Conservation (phyloP, 2,329 filamentous ascomycete species). For the Pseudocercospora cruenta region DNA sequence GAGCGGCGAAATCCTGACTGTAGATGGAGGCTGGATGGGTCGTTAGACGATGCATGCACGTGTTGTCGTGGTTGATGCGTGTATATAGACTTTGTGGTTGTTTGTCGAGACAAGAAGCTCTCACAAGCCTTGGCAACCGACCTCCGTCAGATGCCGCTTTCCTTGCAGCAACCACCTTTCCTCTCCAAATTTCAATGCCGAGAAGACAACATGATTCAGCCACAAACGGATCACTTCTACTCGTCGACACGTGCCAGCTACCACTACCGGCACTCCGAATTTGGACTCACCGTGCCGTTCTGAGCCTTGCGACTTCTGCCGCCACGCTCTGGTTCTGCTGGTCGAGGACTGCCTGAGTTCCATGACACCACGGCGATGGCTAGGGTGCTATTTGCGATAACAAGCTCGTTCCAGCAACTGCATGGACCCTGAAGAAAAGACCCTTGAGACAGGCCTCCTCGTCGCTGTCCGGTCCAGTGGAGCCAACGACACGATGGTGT, state of each 20-base stretch:
- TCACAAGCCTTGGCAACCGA: background rate
- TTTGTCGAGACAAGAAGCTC: background rate
- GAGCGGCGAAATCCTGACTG: constrained; percentile 77
- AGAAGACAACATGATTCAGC: background rate
- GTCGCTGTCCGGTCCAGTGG: background rate
- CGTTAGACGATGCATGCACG: constrained; percentile 53
- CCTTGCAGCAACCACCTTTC: background rate
- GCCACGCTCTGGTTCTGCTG: background rate
- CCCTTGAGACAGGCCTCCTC: background rate
- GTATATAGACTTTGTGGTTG: background rate
- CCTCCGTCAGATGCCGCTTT: background rate
- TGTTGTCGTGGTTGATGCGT: background rate
- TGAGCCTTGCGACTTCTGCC: background rate
- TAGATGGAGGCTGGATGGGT: constrained; percentile 92
- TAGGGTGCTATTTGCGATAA: background rate
- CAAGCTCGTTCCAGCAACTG: background rate
- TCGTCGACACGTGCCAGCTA: background rate
- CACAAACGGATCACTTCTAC: background rate
- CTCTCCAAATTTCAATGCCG: background rate
- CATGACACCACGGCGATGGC: background rate
- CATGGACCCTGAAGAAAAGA: constrained; percentile 2
- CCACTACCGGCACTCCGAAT: background rate
- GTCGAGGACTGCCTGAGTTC: background rate
- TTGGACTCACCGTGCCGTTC: background rate
- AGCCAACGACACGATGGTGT: background rate